These are phyloP conservation scores for Thermothielavioides terrestris DNA, from an alignment of 495 filamentous ascomycete genomes.

Conservation along the genomic window DNA sequence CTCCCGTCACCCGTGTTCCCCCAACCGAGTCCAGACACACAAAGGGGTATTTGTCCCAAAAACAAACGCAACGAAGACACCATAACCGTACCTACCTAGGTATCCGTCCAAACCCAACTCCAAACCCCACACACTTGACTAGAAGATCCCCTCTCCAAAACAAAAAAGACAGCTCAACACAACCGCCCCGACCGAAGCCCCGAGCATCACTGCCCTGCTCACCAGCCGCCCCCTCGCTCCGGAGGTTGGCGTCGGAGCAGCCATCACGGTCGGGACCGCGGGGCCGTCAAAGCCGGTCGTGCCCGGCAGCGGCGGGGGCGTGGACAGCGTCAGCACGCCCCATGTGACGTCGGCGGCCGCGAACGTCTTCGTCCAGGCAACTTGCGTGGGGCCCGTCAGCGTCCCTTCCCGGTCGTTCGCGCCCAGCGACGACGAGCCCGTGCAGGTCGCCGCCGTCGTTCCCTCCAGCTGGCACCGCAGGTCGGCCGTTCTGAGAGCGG, in stretches of 20 bases:
- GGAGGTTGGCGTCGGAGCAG: constrained; percentile 5
- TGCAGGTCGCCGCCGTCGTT: constrained; percentile 31
- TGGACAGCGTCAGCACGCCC: constrained; percentile 31
- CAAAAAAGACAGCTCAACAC: background rate
- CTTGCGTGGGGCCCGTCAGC: constrained; percentile 25
- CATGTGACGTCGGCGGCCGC: constrained; percentile 25
- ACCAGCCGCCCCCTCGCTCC: background rate
- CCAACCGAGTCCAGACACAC: background rate
- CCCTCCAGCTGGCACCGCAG: constrained; percentile 26
- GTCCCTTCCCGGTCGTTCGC: constrained; percentile 19
- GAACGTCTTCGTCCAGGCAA: constrained; percentile 27
- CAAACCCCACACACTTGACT: background rate
- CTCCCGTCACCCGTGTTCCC: no score
- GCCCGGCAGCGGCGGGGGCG: constrained; percentile 17
- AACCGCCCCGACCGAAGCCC: background rate
- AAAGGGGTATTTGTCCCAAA: background rate
- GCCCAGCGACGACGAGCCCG: constrained; percentile 26
- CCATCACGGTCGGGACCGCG: constrained; percentile 8
- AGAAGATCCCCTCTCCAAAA: background rate
- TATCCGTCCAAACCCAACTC: background rate
- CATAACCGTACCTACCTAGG: background rate
- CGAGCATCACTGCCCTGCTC: background rate
- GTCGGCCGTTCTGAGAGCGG: constrained; percentile 24
- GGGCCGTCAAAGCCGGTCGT: constrained; percentile 19
- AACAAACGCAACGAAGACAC: background rate